Evolutionary conservation across 2,329 filamentous ascomycete genomes (phyloP).

Genomic region (Lasiodiplodia citricola): DNA sequence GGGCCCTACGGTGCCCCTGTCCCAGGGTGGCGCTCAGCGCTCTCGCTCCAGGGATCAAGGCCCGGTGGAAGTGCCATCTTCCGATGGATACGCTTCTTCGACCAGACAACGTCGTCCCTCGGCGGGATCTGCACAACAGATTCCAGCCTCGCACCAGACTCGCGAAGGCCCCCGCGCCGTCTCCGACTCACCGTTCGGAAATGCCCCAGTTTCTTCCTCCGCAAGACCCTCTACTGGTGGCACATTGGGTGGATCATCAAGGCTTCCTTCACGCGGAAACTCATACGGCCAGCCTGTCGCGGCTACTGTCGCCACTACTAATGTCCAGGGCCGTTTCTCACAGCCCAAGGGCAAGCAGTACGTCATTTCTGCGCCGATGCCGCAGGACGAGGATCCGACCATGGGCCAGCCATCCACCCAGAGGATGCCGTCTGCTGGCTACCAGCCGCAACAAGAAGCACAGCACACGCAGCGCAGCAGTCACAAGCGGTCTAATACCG

Average conservation of each 20-base stretch:
- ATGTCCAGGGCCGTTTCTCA: slow-evolving; percentile 86
- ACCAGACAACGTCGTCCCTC: slow-evolving; percentile 31
- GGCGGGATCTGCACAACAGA: slow-evolving; percentile 30
- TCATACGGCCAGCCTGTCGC: slow-evolving; percentile 89
- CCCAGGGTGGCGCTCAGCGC: slow-evolving; percentile 48
- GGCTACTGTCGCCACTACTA: slow-evolving; percentile 85
- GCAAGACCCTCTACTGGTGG: slow-evolving; percentile 79
- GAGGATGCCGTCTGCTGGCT: slow-evolving; percentile 57
- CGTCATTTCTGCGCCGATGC: slow-evolving; percentile 71
- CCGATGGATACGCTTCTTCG: slow-evolving; percentile 44
- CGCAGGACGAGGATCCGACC: slow-evolving; percentile 55
- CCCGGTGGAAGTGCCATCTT: slow-evolving; percentile 50
- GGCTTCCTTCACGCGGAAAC: slow-evolving; percentile 73
- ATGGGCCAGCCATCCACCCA: slow-evolving; percentile 66
- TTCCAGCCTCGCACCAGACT: slow-evolving; percentile 42
- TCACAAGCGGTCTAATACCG: slow-evolving; percentile 69
- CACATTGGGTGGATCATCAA: slow-evolving; percentile 65
- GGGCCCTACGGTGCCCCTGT: slow-evolving; percentile 13
- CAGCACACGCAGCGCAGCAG: slow-evolving; percentile 58
- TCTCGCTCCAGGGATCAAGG: slow-evolving; percentile 62
- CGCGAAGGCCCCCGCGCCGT: slow-evolving; percentile 57
- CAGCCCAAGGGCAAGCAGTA: slow-evolving; percentile 74
- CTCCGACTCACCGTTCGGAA: slow-evolving; percentile 52
- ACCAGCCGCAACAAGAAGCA: slow-evolving; percentile 59
- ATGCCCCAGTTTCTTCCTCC: slow-evolving; percentile 49